Base-by-base conservation (phyloP, 106 monocot genomes). In the Acorus gramineus region DNA sequence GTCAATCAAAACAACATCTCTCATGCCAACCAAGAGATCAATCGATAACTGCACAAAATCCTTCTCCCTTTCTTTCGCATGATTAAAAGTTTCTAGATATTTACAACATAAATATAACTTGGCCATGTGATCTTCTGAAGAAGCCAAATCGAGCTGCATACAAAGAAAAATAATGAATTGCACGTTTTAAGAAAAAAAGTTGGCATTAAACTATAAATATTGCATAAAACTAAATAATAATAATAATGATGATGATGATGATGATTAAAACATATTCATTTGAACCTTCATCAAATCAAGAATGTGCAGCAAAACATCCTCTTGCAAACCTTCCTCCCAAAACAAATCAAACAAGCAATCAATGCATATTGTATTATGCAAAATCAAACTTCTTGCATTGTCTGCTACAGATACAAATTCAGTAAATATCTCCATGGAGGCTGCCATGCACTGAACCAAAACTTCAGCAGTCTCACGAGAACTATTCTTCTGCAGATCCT, bases 341-440 rank as follows among this genome's bases (percentile, higher is more conserved):
- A 92, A 89, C 49, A 98, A 65, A 53, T 86, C 81, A 76, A 92
- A 98, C 67, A 98, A 88, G 73, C 77, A 88, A 66, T 98, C 92
- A 62, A 92, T 69, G 71, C 98, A 98, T 50, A 58, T 72, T 7
- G 79, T 7, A 64, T 81, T 83, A 28, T 85, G 82, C 70, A 92
- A 71, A 75, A 96, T 64, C 66, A 77, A 62, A 69, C 57, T 63
- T 72, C 56, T 81, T 59, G 77, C 79, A 73, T 92, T 74, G 42
- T 98, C 91, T 56, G 71, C 68, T 47, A 73, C 43, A 49, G 74
- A 70, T 11, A 86, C n/a, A 77, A 81, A 98, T 65, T 82, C 88
- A 28, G 67, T 77, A 61, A 98, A 98, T 45, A 98, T 78, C 10
- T 85, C 88, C 75, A 91, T 77, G 7, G 85, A 80, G 5, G 73